phyloP scores from a whole-genome alignment of 108 stramenopile species.

The Conticribra weissflogii region DNA sequence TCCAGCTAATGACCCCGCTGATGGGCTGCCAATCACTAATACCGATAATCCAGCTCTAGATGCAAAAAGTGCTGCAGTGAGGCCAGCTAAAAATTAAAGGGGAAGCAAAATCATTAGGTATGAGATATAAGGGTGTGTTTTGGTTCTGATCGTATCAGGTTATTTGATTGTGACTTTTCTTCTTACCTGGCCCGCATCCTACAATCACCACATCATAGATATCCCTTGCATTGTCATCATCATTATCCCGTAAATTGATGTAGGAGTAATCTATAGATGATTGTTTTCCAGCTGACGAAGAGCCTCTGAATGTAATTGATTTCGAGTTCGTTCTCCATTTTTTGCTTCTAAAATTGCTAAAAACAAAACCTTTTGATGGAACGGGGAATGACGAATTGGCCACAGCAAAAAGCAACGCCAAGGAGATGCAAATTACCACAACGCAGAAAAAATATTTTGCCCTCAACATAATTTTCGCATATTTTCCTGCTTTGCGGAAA shows the following conservation, averaged over 20 bases:
- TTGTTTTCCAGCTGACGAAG: not conserved
- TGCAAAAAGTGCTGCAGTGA: conserved; percentile 65
- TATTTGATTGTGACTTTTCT: not conserved
- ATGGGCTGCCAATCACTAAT: conserved; percentile 53
- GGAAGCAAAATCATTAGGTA: not conserved
- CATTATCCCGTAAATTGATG: not conserved
- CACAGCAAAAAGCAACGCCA: too few relatives aligned
- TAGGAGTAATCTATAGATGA: not conserved
- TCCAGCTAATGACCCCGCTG: conserved; percentile 50
- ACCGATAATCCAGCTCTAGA: conserved; percentile 61
- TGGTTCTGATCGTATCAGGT: not conserved
- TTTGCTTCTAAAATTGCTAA: not conserved
- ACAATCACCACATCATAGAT: conserved; percentile 57
- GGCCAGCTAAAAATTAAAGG: conserved; percentile 33
- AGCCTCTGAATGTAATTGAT: not conserved
- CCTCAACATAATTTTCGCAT: too few relatives aligned
- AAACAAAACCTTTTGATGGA: not conserved
- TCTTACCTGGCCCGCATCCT: conserved; percentile 55
- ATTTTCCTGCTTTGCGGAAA: too few relatives aligned
- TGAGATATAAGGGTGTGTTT: too few relatives aligned
- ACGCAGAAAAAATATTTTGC: too few relatives aligned
- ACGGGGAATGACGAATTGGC: not conserved
- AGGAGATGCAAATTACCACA: too few relatives aligned
- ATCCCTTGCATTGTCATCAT: not conserved
- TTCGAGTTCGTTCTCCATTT: not conserved